phyloP scores from a whole-genome alignment of 495 filamentous ascomycete genomes.

The Cercophora scortea region DNA sequence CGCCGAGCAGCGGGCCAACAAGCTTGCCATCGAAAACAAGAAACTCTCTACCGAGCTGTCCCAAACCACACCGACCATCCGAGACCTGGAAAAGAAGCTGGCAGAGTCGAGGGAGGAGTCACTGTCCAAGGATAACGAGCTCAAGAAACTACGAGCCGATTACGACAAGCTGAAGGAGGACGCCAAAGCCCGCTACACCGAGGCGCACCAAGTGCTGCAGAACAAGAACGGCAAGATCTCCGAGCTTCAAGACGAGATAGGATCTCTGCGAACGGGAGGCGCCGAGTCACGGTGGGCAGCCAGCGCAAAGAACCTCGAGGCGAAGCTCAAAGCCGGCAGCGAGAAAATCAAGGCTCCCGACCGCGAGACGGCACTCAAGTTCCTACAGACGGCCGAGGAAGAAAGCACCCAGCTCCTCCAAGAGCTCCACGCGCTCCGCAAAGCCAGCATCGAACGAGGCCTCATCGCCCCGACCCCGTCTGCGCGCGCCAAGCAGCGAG shows the following conservation, averaged over 20 bases:
- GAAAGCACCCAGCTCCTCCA: conserved; percentile 11
- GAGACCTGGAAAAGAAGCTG: conserved; percentile 36
- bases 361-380: conserved; percentile 9
- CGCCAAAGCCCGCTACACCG: conserved; percentile 45
- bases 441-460: conserved; percentile 5
- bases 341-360: conserved; percentile 8
- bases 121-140: conserved; percentile 41
- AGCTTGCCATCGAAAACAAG: conserved; percentile 38
- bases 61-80: conserved; percentile 25
- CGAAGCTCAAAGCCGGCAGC: conserved; percentile 9
- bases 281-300: conserved; percentile 11
- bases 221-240: conserved; percentile 60
- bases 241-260: conserved; percentile 22
- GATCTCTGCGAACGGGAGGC: conserved; percentile 16
- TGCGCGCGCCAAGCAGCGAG: background rate
- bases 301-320: conserved; percentile 16
- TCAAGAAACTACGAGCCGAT: conserved; percentile 42
- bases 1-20: conserved; percentile 34
- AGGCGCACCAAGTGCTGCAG: conserved; percentile 49
- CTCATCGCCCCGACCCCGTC: conserved; percentile 1
- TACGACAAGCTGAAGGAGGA: conserved; percentile 54
- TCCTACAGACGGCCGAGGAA: conserved; percentile 14
- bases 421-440: conserved; percentile 13
- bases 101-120: conserved; percentile 30
- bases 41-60: conserved; percentile 34